Conservation (phyloP, 2,329 filamentous ascomycete genomes). For the Exophiala spinifera region DNA sequence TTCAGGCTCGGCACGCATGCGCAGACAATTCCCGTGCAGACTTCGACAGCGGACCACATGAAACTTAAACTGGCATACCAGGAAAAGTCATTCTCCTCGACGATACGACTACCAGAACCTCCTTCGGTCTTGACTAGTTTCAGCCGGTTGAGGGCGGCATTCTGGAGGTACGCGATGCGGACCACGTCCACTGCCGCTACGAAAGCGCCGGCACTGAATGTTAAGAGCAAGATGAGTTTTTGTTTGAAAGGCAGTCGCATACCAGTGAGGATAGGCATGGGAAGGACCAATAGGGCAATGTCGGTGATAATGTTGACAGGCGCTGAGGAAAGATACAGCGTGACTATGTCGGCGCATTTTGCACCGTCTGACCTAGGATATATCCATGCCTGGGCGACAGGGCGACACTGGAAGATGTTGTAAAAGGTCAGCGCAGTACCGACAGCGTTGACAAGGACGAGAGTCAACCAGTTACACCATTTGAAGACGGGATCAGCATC, state of each 20-base stretch:
- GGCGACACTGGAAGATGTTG: constrained; percentile 82
- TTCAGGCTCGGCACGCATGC: constrained; percentile 92
- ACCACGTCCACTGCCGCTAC: constrained; percentile 85
- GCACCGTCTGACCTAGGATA: constrained; percentile 45
- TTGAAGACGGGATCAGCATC: constrained; percentile 74
- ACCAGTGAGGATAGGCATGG: constrained; percentile 80
- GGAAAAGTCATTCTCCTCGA: constrained; percentile 47
- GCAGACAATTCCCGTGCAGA: constrained; percentile 85
- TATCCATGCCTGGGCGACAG: constrained; percentile 67
- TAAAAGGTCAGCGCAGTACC: constrained; percentile 78
- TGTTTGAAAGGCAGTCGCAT: constrained; percentile 83
- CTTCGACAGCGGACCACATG: constrained; percentile 92
- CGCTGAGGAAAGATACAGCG: constrained; percentile 68
- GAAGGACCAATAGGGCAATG: constrained; percentile 78
- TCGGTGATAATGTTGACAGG: constrained; percentile 92
- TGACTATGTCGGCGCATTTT: constrained; percentile 60
- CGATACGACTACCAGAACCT: constrained; percentile 23
- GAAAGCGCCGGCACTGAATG: constrained; percentile 83
- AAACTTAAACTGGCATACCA: constrained; percentile 80
- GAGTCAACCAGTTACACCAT: constrained; percentile 74
- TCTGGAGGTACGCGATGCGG: constrained; percentile 83
- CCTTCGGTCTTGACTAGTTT: constrained; percentile 38
- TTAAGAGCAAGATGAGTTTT: constrained; percentile 81
- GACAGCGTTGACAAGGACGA: constrained; percentile 73
- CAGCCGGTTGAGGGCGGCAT: constrained; percentile 55